Evolutionary conservation across 495 filamentous ascomycete genomes (phyloP).

Genomic region (Viridothelium virens): DNA sequence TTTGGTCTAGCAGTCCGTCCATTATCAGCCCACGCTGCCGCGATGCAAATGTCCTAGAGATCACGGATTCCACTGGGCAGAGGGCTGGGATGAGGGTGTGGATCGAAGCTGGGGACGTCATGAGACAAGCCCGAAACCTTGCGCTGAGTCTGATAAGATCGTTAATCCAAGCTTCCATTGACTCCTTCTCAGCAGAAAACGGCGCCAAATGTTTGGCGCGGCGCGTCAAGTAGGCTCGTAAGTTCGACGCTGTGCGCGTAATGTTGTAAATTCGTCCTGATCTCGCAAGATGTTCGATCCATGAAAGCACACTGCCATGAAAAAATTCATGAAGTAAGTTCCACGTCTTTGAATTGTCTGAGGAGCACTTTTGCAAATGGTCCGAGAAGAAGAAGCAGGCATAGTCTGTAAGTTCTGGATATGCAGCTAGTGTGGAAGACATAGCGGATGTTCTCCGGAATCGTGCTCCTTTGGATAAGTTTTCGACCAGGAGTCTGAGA

Average conservation of each 20-base stretch:
- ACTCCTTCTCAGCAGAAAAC: constrained; percentile 19
- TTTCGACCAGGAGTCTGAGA: no score
- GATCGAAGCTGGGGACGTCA: constrained; percentile 28
- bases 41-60: constrained; percentile 25
- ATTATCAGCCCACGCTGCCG: constrained; percentile 19
- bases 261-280: constrained; percentile 27
- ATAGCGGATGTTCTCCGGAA: no score
- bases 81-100: constrained; percentile 32
- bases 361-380: constrained; percentile 24
- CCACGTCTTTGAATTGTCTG: constrained; percentile 13
- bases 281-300: constrained; percentile 36
- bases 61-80: constrained; percentile 33
- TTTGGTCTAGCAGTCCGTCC: constrained; percentile 23
- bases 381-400: constrained; percentile 31
- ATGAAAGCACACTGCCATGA: constrained; percentile 31
- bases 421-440: neutral
- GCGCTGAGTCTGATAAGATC: constrained; percentile 30
- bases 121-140: constrained; percentile 29
- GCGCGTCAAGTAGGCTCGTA: constrained; percentile 26
- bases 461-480: no score
- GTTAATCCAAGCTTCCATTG: constrained; percentile 27
- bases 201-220: constrained; percentile 25
- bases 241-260: constrained; percentile 29
- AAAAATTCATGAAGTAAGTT: constrained; percentile 29
- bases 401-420: constrained; percentile 20